Conservation (phyloP, 179 eudicot species). For the Drosera spatulata region DNA sequence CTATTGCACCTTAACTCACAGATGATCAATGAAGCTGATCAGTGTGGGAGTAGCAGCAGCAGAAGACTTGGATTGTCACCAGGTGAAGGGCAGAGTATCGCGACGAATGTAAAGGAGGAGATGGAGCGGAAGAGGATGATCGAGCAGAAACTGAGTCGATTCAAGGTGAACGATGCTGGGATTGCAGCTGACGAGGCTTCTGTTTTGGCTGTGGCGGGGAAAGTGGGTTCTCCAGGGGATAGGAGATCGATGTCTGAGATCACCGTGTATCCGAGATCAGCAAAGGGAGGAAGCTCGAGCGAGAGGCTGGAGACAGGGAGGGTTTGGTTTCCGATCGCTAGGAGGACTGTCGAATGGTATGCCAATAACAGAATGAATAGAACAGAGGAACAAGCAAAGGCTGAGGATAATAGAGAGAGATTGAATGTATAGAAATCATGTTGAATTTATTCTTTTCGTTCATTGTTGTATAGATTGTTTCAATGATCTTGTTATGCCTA, state of each 20-base stretch:
- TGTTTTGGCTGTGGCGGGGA: not conserved
- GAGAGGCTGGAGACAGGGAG: constrained; percentile 31
- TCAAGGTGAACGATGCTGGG: constrained; percentile 11
- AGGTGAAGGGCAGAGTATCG: too few relatives aligned
- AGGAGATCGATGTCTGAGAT: constrained; percentile 75
- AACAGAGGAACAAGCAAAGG: constrained; percentile 5
- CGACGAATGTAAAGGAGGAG: constrained; percentile 27
- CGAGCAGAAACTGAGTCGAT: constrained; percentile 27
- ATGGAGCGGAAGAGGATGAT: constrained; percentile 36
- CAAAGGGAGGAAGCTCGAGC: constrained; percentile 11
- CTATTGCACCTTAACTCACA: constrained; percentile 61
- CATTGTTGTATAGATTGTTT: too few relatives aligned
- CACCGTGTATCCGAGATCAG: constrained; percentile 22
- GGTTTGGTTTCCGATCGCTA: constrained; percentile 53
- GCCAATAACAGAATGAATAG: constrained; percentile 28
- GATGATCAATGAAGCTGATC: constrained; percentile 29
- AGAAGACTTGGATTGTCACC: constrained; percentile 18
- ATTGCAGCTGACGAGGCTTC: not conserved
- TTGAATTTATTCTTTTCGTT: too few relatives aligned
- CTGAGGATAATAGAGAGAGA: constrained; percentile 9
- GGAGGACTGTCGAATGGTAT: constrained; percentile 54
- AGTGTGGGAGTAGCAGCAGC: constrained; percentile 3
- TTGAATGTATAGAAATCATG: constrained; percentile 14
- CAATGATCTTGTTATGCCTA: too few relatives aligned
- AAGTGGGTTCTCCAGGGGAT: constrained; percentile 5